Base-by-base conservation (phyloP, 805 yeast species). In the Tetrapisispora fleetii region DNA sequence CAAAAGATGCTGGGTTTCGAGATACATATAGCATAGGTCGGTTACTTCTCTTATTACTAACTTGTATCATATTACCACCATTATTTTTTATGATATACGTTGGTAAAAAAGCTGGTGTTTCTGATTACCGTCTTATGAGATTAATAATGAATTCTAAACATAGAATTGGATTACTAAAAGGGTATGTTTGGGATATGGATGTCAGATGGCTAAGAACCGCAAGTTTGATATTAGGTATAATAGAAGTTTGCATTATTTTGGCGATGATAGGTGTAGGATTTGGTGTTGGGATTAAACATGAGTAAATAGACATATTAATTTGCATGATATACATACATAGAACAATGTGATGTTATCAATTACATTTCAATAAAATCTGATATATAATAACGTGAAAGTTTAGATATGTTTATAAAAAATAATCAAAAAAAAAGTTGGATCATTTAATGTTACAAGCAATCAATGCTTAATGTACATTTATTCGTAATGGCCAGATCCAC, bases 191-290 rank as follows among this genome's bases (percentile, higher is more conserved):
- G 67, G 65, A 62, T 41, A 46, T 64, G 10, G 58, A 59, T 40
- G 48, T 64, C 5, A 40, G 40, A 16, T 62, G 67, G 67, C 54
- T 64, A 30, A 43, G 65, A 14, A 47, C 41, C 53, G 52, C 53
- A 59, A 70, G 64, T 17, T 48, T 72, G 37, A 45, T 48, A 1
- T 52, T 74, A 9, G 75, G 73, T 1, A 48, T 50, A 9, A 13
- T 54, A 2, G 65, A 58, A 49, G 38, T 55, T 9, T 19, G 60
- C 8, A 53, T 59, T 1, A 55, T 69, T 4, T 49, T 70, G 19
- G 78, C 72, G 0, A 68, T 74, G 54, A 62, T 74, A 30, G 73
- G 73, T 17, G 67, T 74, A 33, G 79, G 79, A 1, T 63, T 76
- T 43, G 77, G 72, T 6, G 71, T 75, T 40, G 76, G 77, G 2